phyloP scores from a whole-genome alignment of 2,329 filamentous ascomycete species.

The Fulvia fulva region DNA sequence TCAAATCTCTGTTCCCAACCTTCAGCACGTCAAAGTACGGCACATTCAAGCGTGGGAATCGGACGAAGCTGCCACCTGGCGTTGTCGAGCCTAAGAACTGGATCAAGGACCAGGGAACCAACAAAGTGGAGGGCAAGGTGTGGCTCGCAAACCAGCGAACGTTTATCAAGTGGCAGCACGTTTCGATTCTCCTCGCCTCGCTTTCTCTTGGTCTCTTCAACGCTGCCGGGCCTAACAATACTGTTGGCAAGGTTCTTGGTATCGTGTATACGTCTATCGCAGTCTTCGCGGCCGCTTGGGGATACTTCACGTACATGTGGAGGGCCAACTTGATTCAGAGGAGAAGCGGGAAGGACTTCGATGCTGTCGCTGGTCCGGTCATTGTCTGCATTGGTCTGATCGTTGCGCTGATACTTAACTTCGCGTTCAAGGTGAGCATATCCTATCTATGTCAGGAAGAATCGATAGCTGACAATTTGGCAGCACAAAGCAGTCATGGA shows the following conservation, averaged over 20 bases:
- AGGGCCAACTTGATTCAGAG: slow-evolving; percentile 75
- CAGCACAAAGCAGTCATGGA: slow-evolving; percentile 20
- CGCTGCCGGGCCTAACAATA: slow-evolving; percentile 70
- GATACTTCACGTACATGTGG: slow-evolving; percentile 75
- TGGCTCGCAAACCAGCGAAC: slow-evolving; percentile 98
- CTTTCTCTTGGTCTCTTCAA: slow-evolving; percentile 84
- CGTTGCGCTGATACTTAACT: slow-evolving; percentile 77
- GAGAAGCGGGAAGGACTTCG: slow-evolving; percentile 87
- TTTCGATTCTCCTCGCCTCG: slow-evolving; percentile 79
- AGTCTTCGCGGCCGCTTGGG: slow-evolving; percentile 80
- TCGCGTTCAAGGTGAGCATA: slow-evolving; percentile 66
- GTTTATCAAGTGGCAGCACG: slow-evolving; percentile 98
- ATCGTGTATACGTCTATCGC: slow-evolving; percentile 78
- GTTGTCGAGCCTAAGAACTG: slow-evolving; percentile 80
- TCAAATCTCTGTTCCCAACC: slow-evolving; percentile 73
- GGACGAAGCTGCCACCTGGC: slow-evolving; percentile 69
- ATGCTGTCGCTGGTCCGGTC: slow-evolving; percentile 80
- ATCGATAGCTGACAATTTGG: slow-evolving; percentile 3
- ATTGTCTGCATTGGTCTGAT: slow-evolving; percentile 77
- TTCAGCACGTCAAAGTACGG: slow-evolving; percentile 80
- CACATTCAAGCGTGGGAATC: slow-evolving; percentile 41
- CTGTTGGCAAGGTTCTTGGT: slow-evolving; percentile 73
- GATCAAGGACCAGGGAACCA: slow-evolving; percentile 90
- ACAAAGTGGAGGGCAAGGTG: slow-evolving; percentile 94
- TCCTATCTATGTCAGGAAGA: no score